Conservation (phyloP, 2,329 filamentous ascomycete genomes). For the Dichotomopilus funicola region DNA sequence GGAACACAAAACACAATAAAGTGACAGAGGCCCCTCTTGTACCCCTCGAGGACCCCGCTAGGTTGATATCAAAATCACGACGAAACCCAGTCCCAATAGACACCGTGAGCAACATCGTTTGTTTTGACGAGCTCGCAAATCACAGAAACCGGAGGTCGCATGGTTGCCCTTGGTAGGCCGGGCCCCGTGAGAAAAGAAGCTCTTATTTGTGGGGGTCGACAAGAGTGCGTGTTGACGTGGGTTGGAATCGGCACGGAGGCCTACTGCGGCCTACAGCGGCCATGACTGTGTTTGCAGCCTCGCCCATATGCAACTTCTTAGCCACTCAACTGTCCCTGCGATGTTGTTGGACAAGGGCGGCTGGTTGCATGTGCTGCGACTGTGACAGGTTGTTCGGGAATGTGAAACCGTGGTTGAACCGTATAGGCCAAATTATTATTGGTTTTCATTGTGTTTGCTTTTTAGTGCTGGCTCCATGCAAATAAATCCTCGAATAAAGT, state of each 20-base stretch:
- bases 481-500: too few relatives aligned
- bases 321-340: neutral
- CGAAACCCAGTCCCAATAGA: too few relatives aligned
- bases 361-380: too few relatives aligned
- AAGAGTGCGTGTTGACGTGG: neutral
- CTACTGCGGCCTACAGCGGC: neutral
- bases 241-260: constrained; percentile 12
- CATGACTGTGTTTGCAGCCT: neutral
- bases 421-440: too few relatives aligned
- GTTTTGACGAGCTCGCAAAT: neutral
- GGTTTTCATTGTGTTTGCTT: too few relatives aligned
- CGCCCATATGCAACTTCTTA: neutral
- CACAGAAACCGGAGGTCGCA: neutral
- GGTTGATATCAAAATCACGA: neutral
- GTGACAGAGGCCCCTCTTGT: too few relatives aligned
- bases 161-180: constrained; percentile 1
- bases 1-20: neutral
- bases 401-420: too few relatives aligned
- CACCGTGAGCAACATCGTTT: neutral
- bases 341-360: too few relatives aligned
- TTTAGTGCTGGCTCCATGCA: too few relatives aligned
- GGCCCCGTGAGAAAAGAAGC: neutral
- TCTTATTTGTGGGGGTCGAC: constrained; percentile 12
- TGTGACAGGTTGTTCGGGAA: too few relatives aligned
- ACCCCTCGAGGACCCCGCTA: neutral